phyloP scores from a whole-genome alignment of 129 eudicot genomes.

The Logfia minima region DNA sequence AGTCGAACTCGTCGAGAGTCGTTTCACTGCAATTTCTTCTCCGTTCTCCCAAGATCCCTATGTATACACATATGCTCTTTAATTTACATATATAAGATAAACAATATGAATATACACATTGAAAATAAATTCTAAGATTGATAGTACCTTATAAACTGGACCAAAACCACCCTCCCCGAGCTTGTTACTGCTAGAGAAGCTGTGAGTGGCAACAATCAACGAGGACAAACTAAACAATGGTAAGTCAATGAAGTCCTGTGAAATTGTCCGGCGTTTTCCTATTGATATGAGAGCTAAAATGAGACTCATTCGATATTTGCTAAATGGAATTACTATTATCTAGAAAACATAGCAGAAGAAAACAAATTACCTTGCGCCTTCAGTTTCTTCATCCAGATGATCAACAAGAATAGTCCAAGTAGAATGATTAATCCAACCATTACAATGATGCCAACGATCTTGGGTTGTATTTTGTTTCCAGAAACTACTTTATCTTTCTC shows the following conservation, averaged over 20 bases:
- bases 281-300: no score
- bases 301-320: no score
- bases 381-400: slow-evolving; percentile 14
- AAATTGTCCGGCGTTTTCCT: no score
- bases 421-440: background rate
- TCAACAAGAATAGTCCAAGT: background rate
- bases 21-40: slow-evolving; percentile 46
- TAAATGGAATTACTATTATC: no score
- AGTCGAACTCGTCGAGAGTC: slow-evolving; percentile 40
- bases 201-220: no score
- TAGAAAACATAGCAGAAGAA: no score
- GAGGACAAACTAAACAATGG: no score
- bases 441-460: no score
- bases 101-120: background rate
- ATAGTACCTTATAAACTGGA: background rate
- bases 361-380: slow-evolving; percentile 5
- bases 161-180: background rate
- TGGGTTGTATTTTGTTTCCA: background rate
- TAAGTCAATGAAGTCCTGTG: no score
- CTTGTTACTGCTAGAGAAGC: no score
- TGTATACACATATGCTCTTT: no score
- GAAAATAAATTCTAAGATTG: background rate
- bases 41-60: slow-evolving; percentile 28
- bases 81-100: no score
- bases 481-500: background rate